phyloP scores from a whole-genome alignment of 192 early-diverging fungal genomes.

The Funneliformis geosporum region DNA sequence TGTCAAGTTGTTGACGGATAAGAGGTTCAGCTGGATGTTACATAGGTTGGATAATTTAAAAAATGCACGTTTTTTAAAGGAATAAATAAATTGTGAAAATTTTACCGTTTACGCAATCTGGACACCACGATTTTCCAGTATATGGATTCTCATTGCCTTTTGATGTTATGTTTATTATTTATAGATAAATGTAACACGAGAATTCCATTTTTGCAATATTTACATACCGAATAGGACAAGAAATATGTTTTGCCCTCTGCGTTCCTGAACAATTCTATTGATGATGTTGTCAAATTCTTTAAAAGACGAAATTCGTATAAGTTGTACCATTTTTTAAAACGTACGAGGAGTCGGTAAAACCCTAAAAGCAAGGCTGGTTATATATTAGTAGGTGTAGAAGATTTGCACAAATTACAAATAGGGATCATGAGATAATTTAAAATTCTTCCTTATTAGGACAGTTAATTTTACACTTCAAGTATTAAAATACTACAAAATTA shows the following conservation, averaged over 20 bases:
- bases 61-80: neutral
- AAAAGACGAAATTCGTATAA: neutral
- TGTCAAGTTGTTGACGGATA: neutral
- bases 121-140: conserved; percentile 52
- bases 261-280: neutral
- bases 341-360: neutral
- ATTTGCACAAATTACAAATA: too few relatives aligned
- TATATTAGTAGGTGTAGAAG: too few relatives aligned
- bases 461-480: too few relatives aligned
- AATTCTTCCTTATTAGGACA: too few relatives aligned
- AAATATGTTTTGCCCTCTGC: neutral
- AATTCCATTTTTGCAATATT: neutral
- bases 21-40: conserved; percentile 15
- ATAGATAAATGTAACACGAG: neutral
- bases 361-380: too few relatives aligned
- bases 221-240: neutral
- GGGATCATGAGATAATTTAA: too few relatives aligned
- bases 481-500: too few relatives aligned
- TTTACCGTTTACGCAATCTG: conserved; percentile 42
- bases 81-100: neutral
- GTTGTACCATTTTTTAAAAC: neutral
- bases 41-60: neutral
- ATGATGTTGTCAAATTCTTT: neutral
- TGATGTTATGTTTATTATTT: neutral
- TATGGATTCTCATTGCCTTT: conserved; percentile 29